Conservation (phyloP, 2,329 filamentous ascomycete species). For the Ceratocystis ficicola region DNA sequence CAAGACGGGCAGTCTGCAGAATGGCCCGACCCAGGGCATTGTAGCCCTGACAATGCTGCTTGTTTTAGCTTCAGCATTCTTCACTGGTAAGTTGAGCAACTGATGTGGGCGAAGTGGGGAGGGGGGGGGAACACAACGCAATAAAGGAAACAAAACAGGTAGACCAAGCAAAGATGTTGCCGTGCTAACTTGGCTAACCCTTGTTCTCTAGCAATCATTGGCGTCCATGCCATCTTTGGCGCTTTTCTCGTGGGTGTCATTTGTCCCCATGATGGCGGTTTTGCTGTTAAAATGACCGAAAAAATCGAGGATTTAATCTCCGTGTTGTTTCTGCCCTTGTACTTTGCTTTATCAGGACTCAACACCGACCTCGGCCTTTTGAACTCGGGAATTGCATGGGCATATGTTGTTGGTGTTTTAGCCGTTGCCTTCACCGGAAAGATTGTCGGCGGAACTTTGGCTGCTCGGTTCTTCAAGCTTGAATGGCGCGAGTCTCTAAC, state of each 20-base stretch:
- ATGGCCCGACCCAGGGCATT: constrained; percentile 76
- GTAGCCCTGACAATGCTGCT: constrained; percentile 73
- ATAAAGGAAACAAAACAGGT: neutral
- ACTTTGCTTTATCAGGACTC: constrained; percentile 84
- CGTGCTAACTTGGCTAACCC: neutral
- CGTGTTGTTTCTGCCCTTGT: constrained; percentile 74
- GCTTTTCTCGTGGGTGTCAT: constrained; percentile 83
- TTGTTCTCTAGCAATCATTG: constrained; percentile 51
- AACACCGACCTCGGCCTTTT: constrained; percentile 79
- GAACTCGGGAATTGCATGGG: constrained; percentile 73
- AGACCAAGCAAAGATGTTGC: no score
- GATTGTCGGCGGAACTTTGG: constrained; percentile 67
- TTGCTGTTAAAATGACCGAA: constrained; percentile 81
- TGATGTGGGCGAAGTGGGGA: neutral
- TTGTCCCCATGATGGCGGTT: constrained; percentile 78
- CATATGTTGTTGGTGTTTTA: constrained; percentile 74
- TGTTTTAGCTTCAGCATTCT: constrained; percentile 68
- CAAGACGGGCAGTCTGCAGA: constrained; percentile 64
- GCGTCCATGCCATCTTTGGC: constrained; percentile 88
- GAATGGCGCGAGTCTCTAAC: constrained; percentile 84
- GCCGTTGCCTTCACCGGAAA: constrained; percentile 74
- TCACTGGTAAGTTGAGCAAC: constrained; percentile 40
- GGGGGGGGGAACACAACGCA: neutral
- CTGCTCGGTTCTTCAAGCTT: constrained; percentile 62
- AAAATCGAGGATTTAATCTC: constrained; percentile 88